A percentile compares a stretch with the other conserved stretches of the same genome.
phyloP scores from a whole-genome alignment of 2,329 filamentous ascomycete genomes.

The Phaeosphaeriaceae sp. region DNA sequence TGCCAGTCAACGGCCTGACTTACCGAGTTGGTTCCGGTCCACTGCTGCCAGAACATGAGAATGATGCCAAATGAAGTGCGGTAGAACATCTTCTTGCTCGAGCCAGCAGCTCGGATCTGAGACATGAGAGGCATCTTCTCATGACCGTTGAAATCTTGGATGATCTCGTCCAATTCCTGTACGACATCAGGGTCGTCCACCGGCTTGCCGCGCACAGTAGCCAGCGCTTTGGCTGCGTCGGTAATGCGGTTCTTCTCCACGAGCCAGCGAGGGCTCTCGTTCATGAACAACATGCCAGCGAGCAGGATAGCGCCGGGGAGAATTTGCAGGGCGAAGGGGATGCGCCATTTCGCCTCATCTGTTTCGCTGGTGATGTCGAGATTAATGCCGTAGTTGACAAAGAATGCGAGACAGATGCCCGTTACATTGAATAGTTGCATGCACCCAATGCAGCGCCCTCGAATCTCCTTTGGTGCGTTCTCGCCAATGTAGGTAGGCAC shows the following conservation, averaged over 20 bases:
- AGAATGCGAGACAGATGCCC: conserved; percentile 60
- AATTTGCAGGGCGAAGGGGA: conserved; percentile 62
- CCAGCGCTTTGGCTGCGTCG: conserved; percentile 53
- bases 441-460: conserved; percentile 49
- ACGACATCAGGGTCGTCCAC: conserved; percentile 46
- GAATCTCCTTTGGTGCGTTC: conserved; percentile 53
- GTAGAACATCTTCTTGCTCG: conserved; percentile 50
- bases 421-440: conserved; percentile 54
- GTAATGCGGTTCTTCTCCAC: conserved; percentile 59
- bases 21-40: conserved; percentile 47
- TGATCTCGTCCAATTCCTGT: conserved; percentile 54
- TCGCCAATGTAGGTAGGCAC: conserved; percentile 56
- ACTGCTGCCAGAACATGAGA: conserved; percentile 56
- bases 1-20: no score
- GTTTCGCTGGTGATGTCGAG: conserved; percentile 51
- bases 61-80: conserved; percentile 52
- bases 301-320: conserved; percentile 61
- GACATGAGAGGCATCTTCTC: conserved; percentile 50
- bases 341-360: conserved; percentile 60
- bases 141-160: conserved; percentile 52
- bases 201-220: conserved; percentile 47
- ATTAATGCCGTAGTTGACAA: conserved; percentile 61
- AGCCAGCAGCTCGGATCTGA: conserved; percentile 50
- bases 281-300: conserved; percentile 59
- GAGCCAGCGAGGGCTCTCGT: conserved; percentile 63